phyloP scores from a whole-genome alignment of 352 stramenopile species.

The Blastocystis hominis region DNA sequence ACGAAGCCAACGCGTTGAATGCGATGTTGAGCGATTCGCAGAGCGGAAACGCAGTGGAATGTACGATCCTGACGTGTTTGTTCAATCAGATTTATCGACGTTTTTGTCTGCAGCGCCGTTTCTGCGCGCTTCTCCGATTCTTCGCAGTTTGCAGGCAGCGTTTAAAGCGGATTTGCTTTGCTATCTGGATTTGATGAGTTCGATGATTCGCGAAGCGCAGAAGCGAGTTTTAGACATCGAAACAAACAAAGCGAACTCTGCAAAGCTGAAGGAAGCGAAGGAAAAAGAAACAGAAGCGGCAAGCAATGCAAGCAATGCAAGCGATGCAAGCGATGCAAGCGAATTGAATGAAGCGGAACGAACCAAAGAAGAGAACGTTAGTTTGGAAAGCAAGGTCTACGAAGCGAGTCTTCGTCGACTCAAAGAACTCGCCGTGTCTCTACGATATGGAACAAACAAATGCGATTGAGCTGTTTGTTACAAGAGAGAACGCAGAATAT shows the following conservation, averaged over 20 bases:
- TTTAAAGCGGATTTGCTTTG: neutral
- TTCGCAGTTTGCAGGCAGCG: neutral
- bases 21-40: neutral
- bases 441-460: constrained; percentile 48
- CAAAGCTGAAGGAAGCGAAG: neutral
- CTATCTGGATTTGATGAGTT: neutral
- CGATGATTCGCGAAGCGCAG: too few species aligned
- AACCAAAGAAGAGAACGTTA: neutral
- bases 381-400: neutral
- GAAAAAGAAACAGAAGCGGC: neutral
- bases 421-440: neutral
- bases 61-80: neutral
- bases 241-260: too few species aligned
- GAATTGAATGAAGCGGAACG: neutral
- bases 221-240: too few species aligned
- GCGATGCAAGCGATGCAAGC: too few species aligned
- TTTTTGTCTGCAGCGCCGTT: neutral
- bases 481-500: constrained; percentile 35
- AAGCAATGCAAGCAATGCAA: too few species aligned
- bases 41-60: neutral
- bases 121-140: neutral
- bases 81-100: neutral
- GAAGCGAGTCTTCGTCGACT: neutral
- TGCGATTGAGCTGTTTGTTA: constrained; percentile 26
- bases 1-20: neutral